Evolutionary conservation across 345 rosid genomes (phyloP).

Genomic region (Populus simonii): DNA sequence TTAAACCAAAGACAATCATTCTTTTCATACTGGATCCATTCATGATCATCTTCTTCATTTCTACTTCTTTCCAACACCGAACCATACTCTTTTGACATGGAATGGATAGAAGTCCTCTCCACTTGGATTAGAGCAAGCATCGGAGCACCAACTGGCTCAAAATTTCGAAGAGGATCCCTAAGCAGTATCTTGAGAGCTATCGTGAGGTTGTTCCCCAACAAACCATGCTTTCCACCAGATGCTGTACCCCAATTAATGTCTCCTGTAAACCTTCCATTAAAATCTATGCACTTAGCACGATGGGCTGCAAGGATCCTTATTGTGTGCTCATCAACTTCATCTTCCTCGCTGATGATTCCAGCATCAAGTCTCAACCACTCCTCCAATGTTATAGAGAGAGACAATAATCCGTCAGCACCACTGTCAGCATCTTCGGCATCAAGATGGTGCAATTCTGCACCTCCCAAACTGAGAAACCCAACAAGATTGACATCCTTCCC

Average conservation of each 20-base stretch:
- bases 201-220: slow-evolving; percentile 46
- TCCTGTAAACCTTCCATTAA: slow-evolving; percentile 16
- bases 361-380: slow-evolving; percentile 63
- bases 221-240: slow-evolving; percentile 27
- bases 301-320: slow-evolving; percentile 34
- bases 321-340: slow-evolving; percentile 30
- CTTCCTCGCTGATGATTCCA: slow-evolving; percentile 31
- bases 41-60: slow-evolving; percentile 13
- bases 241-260: slow-evolving; percentile 20
- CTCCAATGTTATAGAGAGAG: slow-evolving; percentile 45
- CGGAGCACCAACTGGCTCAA: slow-evolving; percentile 69
- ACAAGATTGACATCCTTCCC: slow-evolving; percentile 12
- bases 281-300: slow-evolving; percentile 37
- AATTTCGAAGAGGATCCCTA: slow-evolving; percentile 60
- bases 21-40: background rate
- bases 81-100: slow-evolving; percentile 14
- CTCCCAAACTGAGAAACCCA: slow-evolving; percentile 19
- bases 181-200: slow-evolving; percentile 56
- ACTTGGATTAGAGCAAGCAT: slow-evolving; percentile 70
- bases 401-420: slow-evolving; percentile 38
- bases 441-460: slow-evolving; percentile 11
- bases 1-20: slow-evolving; percentile 32
- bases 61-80: slow-evolving; percentile 17
- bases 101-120: slow-evolving; percentile 39
- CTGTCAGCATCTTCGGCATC: slow-evolving; percentile 26